phyloP scores from a whole-genome alignment of 495 filamentous ascomycete species.

The Niebla homalea region DNA sequence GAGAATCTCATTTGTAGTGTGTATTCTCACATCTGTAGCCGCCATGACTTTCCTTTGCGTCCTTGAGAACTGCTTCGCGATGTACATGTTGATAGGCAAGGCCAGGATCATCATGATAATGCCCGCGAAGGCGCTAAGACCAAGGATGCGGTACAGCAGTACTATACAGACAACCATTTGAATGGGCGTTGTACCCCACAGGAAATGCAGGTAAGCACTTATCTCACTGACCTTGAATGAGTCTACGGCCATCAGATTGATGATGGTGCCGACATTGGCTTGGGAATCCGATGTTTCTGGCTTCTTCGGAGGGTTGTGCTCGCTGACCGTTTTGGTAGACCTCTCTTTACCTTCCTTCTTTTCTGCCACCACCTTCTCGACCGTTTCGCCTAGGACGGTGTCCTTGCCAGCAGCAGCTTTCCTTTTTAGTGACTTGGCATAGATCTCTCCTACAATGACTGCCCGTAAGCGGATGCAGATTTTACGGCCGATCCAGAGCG shows the following conservation, averaged over 20 bases:
- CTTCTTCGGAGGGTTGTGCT: constrained; percentile 25
- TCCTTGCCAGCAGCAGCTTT: constrained; percentile 72
- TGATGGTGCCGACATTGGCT: constrained; percentile 88
- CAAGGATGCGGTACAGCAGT: constrained; percentile 79
- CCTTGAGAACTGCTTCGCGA: constrained; percentile 69
- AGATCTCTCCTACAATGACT: constrained; percentile 95
- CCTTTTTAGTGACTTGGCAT: constrained; percentile 87
- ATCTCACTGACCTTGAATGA: constrained; percentile 96
- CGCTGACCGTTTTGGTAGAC: constrained; percentile 28
- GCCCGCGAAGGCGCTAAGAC: constrained; percentile 84
- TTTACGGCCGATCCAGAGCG: constrained; percentile 86
- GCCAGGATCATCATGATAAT: constrained; percentile 84
- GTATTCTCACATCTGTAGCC: constrained; percentile 90
- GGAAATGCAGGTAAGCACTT: constrained; percentile 80
- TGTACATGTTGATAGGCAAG: constrained; percentile 75
- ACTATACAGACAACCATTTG: constrained; percentile 62
- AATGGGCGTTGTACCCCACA: constrained; percentile 74
- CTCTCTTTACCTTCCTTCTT: constrained; percentile 47
- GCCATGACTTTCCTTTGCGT: constrained; percentile 85
- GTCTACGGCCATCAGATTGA: constrained; percentile 98
- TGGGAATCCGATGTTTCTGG: constrained; percentile 46
- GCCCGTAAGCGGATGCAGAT: constrained; percentile 87
- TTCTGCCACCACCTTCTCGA: constrained; percentile 27
- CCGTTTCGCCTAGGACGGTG: constrained; percentile 43
- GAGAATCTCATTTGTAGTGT: constrained; percentile 91